Percentiles rank a stretch among this genome's conserved stretches.
Conservation (phyloP, 345 rosid species). For the Moringa oleifera region DNA sequence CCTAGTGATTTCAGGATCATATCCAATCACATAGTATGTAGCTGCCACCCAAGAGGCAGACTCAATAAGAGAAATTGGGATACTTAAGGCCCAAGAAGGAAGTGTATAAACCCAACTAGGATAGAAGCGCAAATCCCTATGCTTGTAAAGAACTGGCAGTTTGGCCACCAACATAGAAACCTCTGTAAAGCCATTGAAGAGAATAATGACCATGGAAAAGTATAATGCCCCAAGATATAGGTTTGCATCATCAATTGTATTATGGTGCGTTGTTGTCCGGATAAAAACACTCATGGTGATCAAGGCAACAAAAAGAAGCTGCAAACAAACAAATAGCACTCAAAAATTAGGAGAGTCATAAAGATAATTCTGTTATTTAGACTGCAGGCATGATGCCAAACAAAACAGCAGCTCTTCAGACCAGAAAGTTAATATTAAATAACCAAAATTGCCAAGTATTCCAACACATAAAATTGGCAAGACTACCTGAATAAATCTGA, state of each 20-base stretch:
- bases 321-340: slow-evolving; percentile 26
- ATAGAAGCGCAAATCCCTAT: slow-evolving; percentile 85
- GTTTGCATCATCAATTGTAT: slow-evolving; percentile 82
- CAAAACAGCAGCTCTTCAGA: not conserved
- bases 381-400: not conserved
- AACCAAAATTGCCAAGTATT: not conserved
- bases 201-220: slow-evolving; percentile 97
- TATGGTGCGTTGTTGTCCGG: slow-evolving; percentile 79
- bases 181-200: slow-evolving; percentile 96
- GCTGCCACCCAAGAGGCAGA: slow-evolving; percentile 94
- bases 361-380: not conserved
- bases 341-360: slow-evolving; percentile 13
- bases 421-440: not conserved
- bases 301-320: slow-evolving; percentile 88
- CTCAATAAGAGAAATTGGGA: slow-evolving; percentile 84
- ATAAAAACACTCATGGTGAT: slow-evolving; percentile 96
- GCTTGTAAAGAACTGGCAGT: slow-evolving; percentile 96
- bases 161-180: slow-evolving; percentile 95
- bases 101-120: slow-evolving; percentile 95
- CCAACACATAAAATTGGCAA: slow-evolving; percentile 1
- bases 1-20: slow-evolving; percentile 78
- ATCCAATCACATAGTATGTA: slow-evolving; percentile 85
- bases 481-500: slow-evolving; percentile 89
- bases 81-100: slow-evolving; percentile 87
- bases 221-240: slow-evolving; percentile 80